Conservation (phyloP, 2,329 filamentous ascomycete species). For the Colletotrichum sp. region DNA sequence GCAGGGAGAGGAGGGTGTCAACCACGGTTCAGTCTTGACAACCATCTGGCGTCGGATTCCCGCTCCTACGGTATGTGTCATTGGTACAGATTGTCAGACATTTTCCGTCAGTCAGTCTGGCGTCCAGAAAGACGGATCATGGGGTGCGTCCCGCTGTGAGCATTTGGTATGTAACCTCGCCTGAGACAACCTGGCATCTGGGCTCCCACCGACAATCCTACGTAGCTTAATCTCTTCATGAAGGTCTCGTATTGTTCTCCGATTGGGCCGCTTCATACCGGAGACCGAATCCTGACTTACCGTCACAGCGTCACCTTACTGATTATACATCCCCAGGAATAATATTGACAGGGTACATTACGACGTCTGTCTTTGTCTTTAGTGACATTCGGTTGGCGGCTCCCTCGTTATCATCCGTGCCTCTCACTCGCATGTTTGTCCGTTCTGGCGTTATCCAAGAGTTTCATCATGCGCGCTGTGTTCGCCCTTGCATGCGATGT, state of each 20-base stretch:
- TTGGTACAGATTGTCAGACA: background rate
- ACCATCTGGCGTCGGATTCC: background rate
- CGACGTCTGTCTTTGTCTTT: background rate
- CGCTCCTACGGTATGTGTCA: background rate
- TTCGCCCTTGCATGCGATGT: background rate
- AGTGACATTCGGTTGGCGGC: background rate
- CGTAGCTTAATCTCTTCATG: background rate
- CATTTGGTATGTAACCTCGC: background rate
- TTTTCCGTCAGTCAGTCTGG: background rate
- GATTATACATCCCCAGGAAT: background rate
- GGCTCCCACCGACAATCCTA: background rate
- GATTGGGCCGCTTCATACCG: conserved; percentile 2
- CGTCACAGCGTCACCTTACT: background rate
- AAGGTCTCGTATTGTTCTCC: background rate
- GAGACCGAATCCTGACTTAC: background rate
- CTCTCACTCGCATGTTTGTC: background rate
- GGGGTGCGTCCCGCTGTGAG: background rate
- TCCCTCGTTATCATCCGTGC: background rate
- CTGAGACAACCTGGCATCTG: background rate
- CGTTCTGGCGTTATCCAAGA: background rate
- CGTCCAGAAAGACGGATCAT: background rate
- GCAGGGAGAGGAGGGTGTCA: background rate
- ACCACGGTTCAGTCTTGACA: background rate
- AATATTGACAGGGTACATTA: background rate
- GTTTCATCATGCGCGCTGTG: background rate